phyloP scores from a whole-genome alignment of 169 alveolate species.

The Sarcocystis neurona region DNA sequence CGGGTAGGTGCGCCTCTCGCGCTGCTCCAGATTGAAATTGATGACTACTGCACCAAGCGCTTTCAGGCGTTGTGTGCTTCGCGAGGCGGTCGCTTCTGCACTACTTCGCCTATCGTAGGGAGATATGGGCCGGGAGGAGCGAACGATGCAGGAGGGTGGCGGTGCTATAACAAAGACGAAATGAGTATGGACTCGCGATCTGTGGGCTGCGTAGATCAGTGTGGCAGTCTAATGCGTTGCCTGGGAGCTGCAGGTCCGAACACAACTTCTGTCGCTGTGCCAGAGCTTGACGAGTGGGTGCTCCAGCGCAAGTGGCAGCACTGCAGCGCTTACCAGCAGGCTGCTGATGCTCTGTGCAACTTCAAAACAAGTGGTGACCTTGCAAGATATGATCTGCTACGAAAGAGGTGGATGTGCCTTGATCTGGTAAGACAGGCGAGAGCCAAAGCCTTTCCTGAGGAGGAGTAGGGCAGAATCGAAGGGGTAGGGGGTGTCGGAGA shows the following conservation, averaged over 20 bases:
- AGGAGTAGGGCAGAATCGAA: not conserved
- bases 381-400: slow-evolving; percentile 16
- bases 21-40: not conserved
- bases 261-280: not conserved
- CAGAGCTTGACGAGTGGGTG: slow-evolving; percentile 7
- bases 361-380: not conserved
- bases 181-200: not conserved
- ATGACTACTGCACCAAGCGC: not conserved
- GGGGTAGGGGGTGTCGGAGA: too few species aligned
- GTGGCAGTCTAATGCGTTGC: slow-evolving; percentile 16
- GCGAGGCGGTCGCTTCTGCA: not conserved
- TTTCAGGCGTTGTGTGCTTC: not conserved
- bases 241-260: not conserved
- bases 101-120: not conserved
- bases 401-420: slow-evolving; percentile 10
- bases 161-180: not conserved
- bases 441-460: not conserved
- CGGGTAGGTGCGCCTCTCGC: not conserved
- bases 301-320: not conserved
- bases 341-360: slow-evolving; percentile 21
- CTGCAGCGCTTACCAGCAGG: slow-evolving; percentile 7
- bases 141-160: slow-evolving; percentile 25
- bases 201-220: slow-evolving; percentile 13
- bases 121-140: not conserved
- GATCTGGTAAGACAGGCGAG: not conserved